Conservation (phyloP, 805 yeast genomes). For the Candida morakotiae region DNA sequence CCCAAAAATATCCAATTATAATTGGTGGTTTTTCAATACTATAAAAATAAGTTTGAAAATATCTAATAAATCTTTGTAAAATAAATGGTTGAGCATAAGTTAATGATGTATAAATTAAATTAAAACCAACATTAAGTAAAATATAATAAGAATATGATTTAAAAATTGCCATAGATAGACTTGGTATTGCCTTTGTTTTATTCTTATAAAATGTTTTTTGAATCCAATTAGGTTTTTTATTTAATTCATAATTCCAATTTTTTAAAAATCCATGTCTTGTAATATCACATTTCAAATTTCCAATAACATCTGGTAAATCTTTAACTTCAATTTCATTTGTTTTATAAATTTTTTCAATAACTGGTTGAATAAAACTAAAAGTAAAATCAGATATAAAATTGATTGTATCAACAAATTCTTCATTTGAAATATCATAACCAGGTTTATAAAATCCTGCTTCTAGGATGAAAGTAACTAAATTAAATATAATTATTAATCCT, state of each 20-base stretch:
- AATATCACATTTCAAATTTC: slow-evolving; percentile 12
- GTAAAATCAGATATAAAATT: slow-evolving; percentile 20
- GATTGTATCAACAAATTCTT: slow-evolving; percentile 18
- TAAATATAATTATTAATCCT: slow-evolving; percentile 10
- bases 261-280: slow-evolving; percentile 16
- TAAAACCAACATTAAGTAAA: slow-evolving; percentile 2
- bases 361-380: slow-evolving; percentile 25
- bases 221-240: slow-evolving; percentile 7
- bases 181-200: slow-evolving; percentile 9
- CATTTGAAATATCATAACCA: slow-evolving; percentile 19
- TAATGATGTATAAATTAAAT: slow-evolving; percentile 19
- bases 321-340: slow-evolving; percentile 21
- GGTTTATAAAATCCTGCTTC: slow-evolving; percentile 18
- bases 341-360: slow-evolving; percentile 19
- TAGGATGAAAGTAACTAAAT: slow-evolving; percentile 12
- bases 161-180: slow-evolving; percentile 11
- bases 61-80: slow-evolving; percentile 23
- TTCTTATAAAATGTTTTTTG: slow-evolving; percentile 4
- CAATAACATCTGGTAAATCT: slow-evolving; percentile 59
- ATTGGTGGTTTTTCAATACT: slow-evolving; percentile 17
- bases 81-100: slow-evolving; percentile 27
- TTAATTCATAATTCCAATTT: slow-evolving; percentile 20
- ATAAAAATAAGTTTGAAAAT: slow-evolving; percentile 15
- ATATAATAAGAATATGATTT: slow-evolving; percentile 10
- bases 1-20: slow-evolving; percentile 23